Conservation (phyloP, 805 yeast species). For the Metschnikowia baotianmanensis region DNA sequence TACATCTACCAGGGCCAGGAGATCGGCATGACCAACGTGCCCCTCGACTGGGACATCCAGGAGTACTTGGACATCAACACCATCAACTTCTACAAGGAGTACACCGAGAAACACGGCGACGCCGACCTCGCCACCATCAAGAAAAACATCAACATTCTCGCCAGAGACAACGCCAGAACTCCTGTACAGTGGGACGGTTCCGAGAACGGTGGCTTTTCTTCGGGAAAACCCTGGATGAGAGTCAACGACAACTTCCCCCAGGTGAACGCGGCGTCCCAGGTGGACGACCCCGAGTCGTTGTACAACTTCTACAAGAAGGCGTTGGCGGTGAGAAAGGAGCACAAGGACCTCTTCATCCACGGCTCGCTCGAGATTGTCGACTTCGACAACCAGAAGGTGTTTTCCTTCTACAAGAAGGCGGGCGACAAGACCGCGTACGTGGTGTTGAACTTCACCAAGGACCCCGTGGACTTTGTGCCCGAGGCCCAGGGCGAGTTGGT, state of each 20-base stretch:
- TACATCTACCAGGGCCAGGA: slow-evolving; percentile 64
- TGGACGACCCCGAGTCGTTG: slow-evolving; percentile 44
- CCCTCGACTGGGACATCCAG: slow-evolving; percentile 44
- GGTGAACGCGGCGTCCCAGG: slow-evolving; percentile 48
- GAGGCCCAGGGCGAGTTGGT: slow-evolving; percentile 31
- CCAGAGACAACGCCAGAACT: slow-evolving; percentile 55
- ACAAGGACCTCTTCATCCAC: slow-evolving; percentile 43
- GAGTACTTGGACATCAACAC: slow-evolving; percentile 53
- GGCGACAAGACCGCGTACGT: slow-evolving; percentile 26
- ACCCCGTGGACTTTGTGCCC: slow-evolving; percentile 26
- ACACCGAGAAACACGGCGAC: slow-evolving; percentile 25
- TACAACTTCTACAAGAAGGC: slow-evolving; percentile 46
- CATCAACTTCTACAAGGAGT: slow-evolving; percentile 39
- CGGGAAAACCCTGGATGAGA: slow-evolving; percentile 51
- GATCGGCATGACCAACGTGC: slow-evolving; percentile 52
- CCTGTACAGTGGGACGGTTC: slow-evolving; percentile 55
- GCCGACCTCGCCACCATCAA: slow-evolving; percentile 24
- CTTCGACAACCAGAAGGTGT: slow-evolving; percentile 37
- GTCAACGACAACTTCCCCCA: slow-evolving; percentile 49
- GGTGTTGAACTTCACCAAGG: slow-evolving; percentile 25
- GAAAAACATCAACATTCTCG: slow-evolving; percentile 35
- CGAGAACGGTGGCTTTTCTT: slow-evolving; percentile 47
- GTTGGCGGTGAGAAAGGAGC: slow-evolving; percentile 41
- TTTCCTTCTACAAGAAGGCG: slow-evolving; percentile 40
- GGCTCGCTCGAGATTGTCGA: slow-evolving; percentile 48